phyloP scores from a whole-genome alignment of 2,329 filamentous ascomycete species.

The Talaromyces atroroseus region DNA sequence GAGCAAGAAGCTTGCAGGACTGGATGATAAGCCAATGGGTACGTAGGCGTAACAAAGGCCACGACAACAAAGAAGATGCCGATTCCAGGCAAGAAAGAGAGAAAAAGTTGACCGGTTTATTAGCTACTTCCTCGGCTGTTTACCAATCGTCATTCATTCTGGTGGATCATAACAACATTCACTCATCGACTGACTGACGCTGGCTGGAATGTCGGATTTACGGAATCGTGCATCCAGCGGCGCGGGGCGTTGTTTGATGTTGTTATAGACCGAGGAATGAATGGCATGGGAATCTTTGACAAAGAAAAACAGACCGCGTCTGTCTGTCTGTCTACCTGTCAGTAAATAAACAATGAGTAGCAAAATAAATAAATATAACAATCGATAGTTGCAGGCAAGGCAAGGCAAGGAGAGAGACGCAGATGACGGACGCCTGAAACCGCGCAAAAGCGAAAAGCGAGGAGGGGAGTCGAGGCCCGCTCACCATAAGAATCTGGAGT shows the following conservation, averaged over 20 bases:
- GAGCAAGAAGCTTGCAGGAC: neutral
- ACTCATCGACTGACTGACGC: neutral
- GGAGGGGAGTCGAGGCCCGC: neutral
- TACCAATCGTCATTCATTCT: neutral
- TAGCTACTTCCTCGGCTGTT: neutral
- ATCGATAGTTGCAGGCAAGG: constrained; percentile 4
- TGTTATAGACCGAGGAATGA: neutral
- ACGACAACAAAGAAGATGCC: neutral
- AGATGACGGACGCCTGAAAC: neutral
- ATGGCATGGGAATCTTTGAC: too few species aligned
- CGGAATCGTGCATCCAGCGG: neutral
- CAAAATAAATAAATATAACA: neutral
- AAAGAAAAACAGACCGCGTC: too few species aligned
- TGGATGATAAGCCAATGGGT: neutral
- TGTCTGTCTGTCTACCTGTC: too few species aligned
- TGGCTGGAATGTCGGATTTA: neutral
- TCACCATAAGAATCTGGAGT: neutral
- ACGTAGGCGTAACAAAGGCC: neutral
- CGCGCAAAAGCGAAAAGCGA: neutral
- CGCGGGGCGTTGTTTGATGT: neutral
- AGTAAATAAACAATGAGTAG: neutral
- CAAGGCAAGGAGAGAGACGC: neutral
- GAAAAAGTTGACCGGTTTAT: constrained; percentile 5
- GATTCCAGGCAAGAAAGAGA: neutral
- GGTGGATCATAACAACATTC: neutral